Percentiles rank a stretch among this genome's conserved stretches.
Evolutionary conservation across 2,329 filamentous ascomycete genomes (phyloP).

Genomic region (Alternaria atra): DNA sequence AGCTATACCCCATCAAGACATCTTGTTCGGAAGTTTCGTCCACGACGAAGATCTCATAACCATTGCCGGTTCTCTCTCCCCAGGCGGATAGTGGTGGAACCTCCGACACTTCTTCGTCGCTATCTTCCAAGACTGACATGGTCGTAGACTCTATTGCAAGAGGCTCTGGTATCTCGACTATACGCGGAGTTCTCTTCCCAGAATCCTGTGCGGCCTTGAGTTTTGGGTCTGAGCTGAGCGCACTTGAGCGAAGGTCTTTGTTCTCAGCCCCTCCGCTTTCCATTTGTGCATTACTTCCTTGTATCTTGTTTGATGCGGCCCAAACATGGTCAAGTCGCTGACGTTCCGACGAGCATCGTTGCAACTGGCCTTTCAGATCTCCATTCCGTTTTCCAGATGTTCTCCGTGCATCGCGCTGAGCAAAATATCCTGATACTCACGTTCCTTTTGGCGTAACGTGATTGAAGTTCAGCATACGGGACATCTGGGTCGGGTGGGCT

Average conservation of each 20-base stretch:
- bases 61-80: neutral
- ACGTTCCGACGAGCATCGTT: neutral
- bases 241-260: neutral
- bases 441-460: neutral
- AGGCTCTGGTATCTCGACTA: neutral
- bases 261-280: too few relatives aligned
- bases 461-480: neutral
- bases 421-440: neutral
- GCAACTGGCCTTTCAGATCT: neutral
- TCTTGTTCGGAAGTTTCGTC: neutral
- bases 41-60: neutral
- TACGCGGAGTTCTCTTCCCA: neutral
- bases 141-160: neutral
- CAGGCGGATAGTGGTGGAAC: neutral
- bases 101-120: neutral
- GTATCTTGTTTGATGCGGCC: neutral
- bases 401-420: neutral
- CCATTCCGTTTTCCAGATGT: neutral
- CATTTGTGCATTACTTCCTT: too few relatives aligned
- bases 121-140: neutral
- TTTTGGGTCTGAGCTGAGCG: neutral
- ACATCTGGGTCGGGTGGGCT: too few relatives aligned
- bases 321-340: neutral
- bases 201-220: neutral
- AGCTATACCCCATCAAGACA: neutral